phyloP scores from a whole-genome alignment of 1,284 basidiomycete genomes.

The Leucoagaricus sp. region DNA sequence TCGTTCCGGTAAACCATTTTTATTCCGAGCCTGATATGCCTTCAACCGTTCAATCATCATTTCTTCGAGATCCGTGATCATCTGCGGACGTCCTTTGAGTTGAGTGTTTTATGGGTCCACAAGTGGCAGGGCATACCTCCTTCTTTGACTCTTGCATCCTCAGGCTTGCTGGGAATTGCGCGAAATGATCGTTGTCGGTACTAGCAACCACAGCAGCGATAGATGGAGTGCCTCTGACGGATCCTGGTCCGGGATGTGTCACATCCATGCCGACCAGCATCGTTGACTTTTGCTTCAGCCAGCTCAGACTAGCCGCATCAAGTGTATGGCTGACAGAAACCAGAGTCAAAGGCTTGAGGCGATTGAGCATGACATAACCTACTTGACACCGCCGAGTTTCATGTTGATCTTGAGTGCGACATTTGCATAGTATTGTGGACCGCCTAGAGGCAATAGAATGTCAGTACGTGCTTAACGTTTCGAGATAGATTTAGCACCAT shows the following conservation, averaged over 20 bases:
- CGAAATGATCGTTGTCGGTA: constrained; percentile 57
- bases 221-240: constrained; percentile 67
- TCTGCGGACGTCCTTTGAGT: constrained; percentile 45
- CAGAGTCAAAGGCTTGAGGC: not conserved
- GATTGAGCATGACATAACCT: constrained; percentile 17
- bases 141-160: constrained; percentile 72
- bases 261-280: constrained; percentile 87
- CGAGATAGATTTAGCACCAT: constrained; percentile 30
- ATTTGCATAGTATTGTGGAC: constrained; percentile 75
- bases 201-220: constrained; percentile 82
- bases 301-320: constrained; percentile 50
- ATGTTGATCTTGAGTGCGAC: constrained; percentile 80
- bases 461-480: constrained; percentile 23
- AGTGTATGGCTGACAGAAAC: constrained; percentile 48
- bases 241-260: constrained; percentile 74
- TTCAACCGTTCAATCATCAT: constrained; percentile 72
- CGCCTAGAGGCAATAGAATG: constrained; percentile 41
- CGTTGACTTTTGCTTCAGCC: constrained; percentile 58
- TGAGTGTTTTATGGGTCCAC: not conserved
- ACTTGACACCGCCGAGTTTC: constrained; percentile 79
- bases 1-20: constrained; percentile 53
- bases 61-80: constrained; percentile 65
- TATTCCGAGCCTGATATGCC: constrained; percentile 46
- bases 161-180: constrained; percentile 73
- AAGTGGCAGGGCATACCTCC: constrained; percentile 49